phyloP scores from a whole-genome alignment of 1,139 yeast genomes.

The Geotrichum aggregatum region DNA sequence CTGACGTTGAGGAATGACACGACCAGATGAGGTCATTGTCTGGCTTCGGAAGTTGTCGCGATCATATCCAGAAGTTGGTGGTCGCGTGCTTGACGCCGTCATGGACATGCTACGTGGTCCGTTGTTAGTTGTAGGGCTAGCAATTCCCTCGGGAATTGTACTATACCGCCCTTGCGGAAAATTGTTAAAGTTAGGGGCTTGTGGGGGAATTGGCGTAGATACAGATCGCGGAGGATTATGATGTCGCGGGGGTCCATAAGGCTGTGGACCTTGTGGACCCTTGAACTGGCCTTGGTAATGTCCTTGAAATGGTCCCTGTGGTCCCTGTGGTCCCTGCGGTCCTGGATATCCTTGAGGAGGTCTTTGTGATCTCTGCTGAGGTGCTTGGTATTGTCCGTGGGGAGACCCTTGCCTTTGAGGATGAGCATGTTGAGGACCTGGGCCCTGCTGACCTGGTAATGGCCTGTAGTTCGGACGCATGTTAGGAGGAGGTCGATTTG shows the following conservation, averaged over 20 bases:
- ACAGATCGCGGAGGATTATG: slow-evolving; percentile 12
- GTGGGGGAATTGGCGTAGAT: slow-evolving; percentile 14
- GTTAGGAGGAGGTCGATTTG: slow-evolving; percentile 13
- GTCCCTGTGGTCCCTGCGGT: background rate
- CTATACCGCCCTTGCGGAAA: slow-evolving; percentile 7
- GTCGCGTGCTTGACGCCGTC: slow-evolving; percentile 22
- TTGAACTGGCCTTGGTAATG: background rate
- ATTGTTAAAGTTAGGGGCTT: slow-evolving; percentile 6
- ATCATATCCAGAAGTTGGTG: slow-evolving; percentile 16
- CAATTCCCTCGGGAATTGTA: slow-evolving; percentile 10
- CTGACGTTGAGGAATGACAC: slow-evolving; percentile 35
- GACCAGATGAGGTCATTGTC: slow-evolving; percentile 33
- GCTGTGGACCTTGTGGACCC: slow-evolving; percentile 5
- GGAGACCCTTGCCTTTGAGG: slow-evolving; percentile 6
- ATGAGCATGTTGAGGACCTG: background rate
- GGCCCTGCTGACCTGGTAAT: background rate
- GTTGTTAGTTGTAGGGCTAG: slow-evolving; percentile 1
- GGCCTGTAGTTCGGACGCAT: slow-evolving; percentile 9
- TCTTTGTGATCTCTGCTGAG: background rate
- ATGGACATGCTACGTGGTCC: slow-evolving; percentile 29
- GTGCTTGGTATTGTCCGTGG: slow-evolving; percentile 2
- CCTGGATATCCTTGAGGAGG: background rate
- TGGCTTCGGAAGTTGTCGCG: slow-evolving; percentile 25
- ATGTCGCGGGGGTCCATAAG: slow-evolving; percentile 6
- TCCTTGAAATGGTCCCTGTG: background rate